A percentile compares a stretch with the other conserved stretches of the same genome.
Evolutionary conservation across 164 flowering plant species (phyloP).

Genomic region (Hamamelis virginiana): DNA sequence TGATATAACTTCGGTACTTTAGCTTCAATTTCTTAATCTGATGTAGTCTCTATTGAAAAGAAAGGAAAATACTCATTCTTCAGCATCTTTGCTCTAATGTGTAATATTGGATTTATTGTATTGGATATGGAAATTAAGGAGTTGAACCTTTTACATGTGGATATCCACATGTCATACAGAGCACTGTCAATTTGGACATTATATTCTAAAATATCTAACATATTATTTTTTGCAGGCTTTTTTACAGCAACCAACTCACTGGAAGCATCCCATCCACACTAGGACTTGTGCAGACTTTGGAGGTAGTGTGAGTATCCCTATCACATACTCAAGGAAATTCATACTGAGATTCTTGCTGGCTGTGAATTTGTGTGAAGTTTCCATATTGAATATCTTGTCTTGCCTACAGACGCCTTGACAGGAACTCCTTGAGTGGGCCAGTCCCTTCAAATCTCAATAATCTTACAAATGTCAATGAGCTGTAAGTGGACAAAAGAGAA

Average conservation of each 20-base stretch:
- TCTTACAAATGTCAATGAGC: conserved; percentile 37
- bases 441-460: conserved; percentile 55
- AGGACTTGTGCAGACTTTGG: conserved; percentile 37
- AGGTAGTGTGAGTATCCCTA: conserved; percentile 49
- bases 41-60: too few species aligned
- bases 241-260: conserved; percentile 41
- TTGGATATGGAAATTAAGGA: too few species aligned
- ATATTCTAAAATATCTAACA: not conserved
- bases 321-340: not conserved
- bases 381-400: not conserved
- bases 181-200: not conserved
- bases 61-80: too few species aligned
- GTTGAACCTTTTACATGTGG: too few species aligned
- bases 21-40: too few species aligned
- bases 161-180: not conserved
- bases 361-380: not conserved
- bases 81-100: too few species aligned
- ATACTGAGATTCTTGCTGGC: not conserved
- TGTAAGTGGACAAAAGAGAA: conserved; percentile 37
- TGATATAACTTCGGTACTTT: too few species aligned
- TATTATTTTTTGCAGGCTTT: conserved; percentile 32
- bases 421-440: conserved; percentile 46
- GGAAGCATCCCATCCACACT: conserved; percentile 45
- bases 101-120: too few species aligned
- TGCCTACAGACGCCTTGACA: conserved; percentile 62